phyloP scores from a whole-genome alignment of 495 filamentous ascomycete species.

The Hyaloscypha hepaticicola region DNA sequence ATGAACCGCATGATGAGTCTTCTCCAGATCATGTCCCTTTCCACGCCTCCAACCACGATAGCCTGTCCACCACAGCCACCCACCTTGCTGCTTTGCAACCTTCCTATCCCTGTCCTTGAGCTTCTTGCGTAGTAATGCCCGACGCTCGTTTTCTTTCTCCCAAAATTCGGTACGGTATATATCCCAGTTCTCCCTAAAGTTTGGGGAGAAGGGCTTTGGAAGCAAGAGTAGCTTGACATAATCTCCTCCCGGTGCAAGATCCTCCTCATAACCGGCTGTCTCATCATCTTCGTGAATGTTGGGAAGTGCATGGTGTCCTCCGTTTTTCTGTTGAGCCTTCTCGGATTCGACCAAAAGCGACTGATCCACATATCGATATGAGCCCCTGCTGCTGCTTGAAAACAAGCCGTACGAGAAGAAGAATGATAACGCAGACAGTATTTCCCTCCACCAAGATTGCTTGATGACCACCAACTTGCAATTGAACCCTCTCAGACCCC shows the following conservation, averaged over 20 bases:
- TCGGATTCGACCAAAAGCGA: slow-evolving; percentile 51
- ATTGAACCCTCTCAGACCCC: slow-evolving; percentile 88
- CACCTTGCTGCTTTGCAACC: slow-evolving; percentile 63
- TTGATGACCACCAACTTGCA: slow-evolving; percentile 90
- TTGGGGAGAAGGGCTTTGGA: slow-evolving; percentile 91
- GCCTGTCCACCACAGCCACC: slow-evolving; percentile 79
- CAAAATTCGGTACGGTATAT: slow-evolving; percentile 90
- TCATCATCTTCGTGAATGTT: slow-evolving; percentile 33
- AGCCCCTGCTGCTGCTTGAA: slow-evolving; percentile 58
- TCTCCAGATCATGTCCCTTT: slow-evolving; percentile 34
- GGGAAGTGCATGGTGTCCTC: slow-evolving; percentile 26
- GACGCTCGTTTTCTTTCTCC: slow-evolving; percentile 93
- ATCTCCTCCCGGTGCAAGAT: slow-evolving; percentile 84
- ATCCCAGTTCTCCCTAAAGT: slow-evolving; percentile 98
- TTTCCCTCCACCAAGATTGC: slow-evolving; percentile 78
- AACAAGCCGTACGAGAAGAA: slow-evolving; percentile 75
- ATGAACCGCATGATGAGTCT: slow-evolving; percentile 35
- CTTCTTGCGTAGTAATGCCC: slow-evolving; percentile 67
- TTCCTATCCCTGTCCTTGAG: slow-evolving; percentile 63
- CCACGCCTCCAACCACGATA: slow-evolving; percentile 58
- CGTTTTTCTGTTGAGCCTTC: slow-evolving; percentile 31
- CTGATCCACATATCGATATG: slow-evolving; percentile 67
- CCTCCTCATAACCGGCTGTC: slow-evolving; percentile 66
- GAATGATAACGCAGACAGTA: slow-evolving; percentile 66
- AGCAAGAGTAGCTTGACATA: slow-evolving; percentile 86